Conservation (phyloP, 805 yeast species). For the Teunomyces kruisii region DNA sequence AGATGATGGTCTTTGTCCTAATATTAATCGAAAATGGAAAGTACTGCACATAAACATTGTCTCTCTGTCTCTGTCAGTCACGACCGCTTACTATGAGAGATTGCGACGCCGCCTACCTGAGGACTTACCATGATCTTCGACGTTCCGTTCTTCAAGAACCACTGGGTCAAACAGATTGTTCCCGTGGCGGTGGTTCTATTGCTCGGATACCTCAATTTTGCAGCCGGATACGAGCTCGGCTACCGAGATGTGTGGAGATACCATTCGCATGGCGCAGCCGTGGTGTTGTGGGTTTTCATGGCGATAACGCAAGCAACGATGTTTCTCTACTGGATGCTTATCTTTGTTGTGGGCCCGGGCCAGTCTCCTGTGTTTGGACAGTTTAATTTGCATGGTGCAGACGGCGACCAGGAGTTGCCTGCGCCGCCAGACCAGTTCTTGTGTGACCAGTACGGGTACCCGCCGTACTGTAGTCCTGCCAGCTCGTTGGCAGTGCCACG, state of each 20-base stretch:
- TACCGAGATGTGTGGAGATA: constrained; percentile 34
- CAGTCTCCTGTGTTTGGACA: constrained; percentile 31
- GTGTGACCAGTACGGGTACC: constrained; percentile 73
- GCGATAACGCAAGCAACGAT: constrained; percentile 23
- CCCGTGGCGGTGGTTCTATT: constrained; percentile 29
- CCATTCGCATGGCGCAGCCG: constrained; percentile 31
- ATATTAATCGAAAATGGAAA: no score
- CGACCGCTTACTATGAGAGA: no score
- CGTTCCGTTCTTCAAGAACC: constrained; percentile 6
- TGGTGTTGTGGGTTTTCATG: constrained; percentile 35
- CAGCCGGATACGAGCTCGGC: constrained; percentile 44
- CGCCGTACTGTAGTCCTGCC: constrained; percentile 73
- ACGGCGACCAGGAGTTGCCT: constrained; percentile 17
- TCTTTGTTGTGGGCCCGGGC: constrained; percentile 62
- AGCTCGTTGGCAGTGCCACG: constrained; percentile 64
- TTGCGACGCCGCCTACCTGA: no score
- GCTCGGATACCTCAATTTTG: constrained; percentile 45
- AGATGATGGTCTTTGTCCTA: no score
- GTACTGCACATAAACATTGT: no score
- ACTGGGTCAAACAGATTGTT: constrained; percentile 18
- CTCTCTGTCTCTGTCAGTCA: no score
- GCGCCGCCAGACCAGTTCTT: constrained; percentile 58
- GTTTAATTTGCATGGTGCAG: constrained; percentile 13
- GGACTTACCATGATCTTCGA: constrained; percentile 9
- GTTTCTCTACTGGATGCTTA: constrained; percentile 43